Evolutionary conservation across 1,284 basidiomycete genomes (phyloP).

Genomic region (Puccinia hordei): DNA sequence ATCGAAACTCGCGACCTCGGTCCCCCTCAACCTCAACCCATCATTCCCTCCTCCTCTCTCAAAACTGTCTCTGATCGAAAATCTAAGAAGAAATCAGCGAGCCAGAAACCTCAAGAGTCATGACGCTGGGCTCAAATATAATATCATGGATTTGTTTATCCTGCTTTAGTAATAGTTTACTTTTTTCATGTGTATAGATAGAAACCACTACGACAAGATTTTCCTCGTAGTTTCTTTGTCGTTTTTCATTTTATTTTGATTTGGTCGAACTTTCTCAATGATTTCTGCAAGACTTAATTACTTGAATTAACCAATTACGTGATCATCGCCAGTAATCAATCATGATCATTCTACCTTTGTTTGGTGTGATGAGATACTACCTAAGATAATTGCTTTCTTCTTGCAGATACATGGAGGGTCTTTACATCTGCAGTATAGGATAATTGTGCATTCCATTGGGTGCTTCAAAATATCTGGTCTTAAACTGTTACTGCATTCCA

Average conservation of each 20-base stretch:
- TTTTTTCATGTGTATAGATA: background rate
- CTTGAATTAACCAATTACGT: too few relatives aligned
- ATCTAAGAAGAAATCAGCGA: background rate
- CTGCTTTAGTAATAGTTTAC: background rate
- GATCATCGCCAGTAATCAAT: too few relatives aligned
- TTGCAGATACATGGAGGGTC: too few relatives aligned
- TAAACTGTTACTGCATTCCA: too few relatives aligned
- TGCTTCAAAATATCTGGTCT: too few relatives aligned
- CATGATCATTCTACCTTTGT: too few relatives aligned
- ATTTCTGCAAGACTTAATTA: background rate
- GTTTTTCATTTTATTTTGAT: background rate
- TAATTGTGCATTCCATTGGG: too few relatives aligned
- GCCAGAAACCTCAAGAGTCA: background rate
- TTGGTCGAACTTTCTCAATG: background rate
- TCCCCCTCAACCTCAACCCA: background rate
- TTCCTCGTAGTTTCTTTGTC: background rate
- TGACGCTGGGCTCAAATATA: background rate
- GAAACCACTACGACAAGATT: background rate
- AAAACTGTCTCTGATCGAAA: background rate
- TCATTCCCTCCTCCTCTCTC: background rate
- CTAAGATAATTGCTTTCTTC: too few relatives aligned
- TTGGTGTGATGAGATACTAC: too few relatives aligned
- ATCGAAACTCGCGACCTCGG: background rate
- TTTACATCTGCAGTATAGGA: too few relatives aligned
- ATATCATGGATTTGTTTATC: constrained; percentile 8